These are phyloP conservation scores for Fusarium pseudocircinatum DNA, from an alignment of 2,329 filamentous ascomycete species.

Conservation along the genomic window DNA sequence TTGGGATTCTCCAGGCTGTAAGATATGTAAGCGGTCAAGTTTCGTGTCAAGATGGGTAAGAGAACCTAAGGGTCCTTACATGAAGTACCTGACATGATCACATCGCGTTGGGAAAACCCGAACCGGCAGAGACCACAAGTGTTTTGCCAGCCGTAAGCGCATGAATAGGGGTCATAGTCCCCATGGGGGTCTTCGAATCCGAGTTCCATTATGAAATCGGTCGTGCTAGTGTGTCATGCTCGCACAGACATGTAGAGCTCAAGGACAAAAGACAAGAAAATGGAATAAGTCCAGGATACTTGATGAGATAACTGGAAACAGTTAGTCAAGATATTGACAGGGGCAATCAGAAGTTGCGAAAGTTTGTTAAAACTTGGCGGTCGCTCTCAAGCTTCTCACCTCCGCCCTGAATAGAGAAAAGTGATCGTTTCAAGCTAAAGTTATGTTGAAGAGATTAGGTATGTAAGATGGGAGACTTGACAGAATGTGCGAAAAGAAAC, in stretches of 20 bases:
- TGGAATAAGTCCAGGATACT: rapidly evolving
- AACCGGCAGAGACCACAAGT: not conserved
- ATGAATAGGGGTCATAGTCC: rapidly evolving
- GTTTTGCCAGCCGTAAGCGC: rapidly evolving
- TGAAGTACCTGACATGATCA: too few species aligned
- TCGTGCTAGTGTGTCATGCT: not conserved
- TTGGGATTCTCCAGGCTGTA: too few species aligned
- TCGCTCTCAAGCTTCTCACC: not conserved
- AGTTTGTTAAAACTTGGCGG: not conserved
- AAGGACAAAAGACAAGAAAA: not conserved
- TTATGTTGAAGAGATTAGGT: not conserved
- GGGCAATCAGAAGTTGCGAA: not conserved
- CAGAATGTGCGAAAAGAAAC: not conserved
- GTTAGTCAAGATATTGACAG: not conserved
- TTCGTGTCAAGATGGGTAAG: too few species aligned
- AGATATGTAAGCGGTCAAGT: too few species aligned
- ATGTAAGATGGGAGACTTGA: not conserved
- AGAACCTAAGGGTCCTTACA: too few species aligned
- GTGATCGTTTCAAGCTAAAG: rapidly evolving
- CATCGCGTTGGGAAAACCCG: not conserved
- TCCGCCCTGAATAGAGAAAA: not conserved
- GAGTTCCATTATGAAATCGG: not conserved
- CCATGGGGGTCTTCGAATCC: not conserved
- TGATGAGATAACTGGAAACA: rapidly evolving
- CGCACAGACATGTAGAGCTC: not conserved